Percentiles rank a stretch among this genome's conserved stretches.
These are phyloP conservation scores for Chlorencoelia australis DNA, from an alignment of 2,329 filamentous ascomycete genomes.

Conservation along the genomic window DNA sequence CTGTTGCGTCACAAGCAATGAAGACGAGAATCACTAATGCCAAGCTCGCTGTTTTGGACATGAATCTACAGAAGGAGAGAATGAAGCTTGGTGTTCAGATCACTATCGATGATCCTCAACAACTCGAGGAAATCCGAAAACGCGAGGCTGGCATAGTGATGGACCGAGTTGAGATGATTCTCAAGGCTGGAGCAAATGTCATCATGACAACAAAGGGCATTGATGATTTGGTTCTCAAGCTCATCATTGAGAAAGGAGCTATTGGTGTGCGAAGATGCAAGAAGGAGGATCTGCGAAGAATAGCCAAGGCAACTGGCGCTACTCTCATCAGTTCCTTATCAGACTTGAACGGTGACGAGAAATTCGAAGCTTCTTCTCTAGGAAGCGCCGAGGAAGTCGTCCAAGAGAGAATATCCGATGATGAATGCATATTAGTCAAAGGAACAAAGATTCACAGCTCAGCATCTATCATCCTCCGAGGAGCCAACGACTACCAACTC, in stretches of 20 bases:
- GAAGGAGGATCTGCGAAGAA: constrained; percentile 93
- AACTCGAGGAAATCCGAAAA: constrained; percentile 93
- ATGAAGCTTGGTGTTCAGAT: constrained; percentile 99
- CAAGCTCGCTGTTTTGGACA: constrained; percentile 93
- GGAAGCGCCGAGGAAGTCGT: constrained; percentile 90
- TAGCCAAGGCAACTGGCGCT: constrained; percentile 91
- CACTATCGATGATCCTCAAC: constrained; percentile 92
- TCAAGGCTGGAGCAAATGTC: constrained; percentile 95
- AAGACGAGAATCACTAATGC: constrained; percentile 83
- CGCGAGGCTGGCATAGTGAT: constrained; percentile 88
- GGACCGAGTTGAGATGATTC: constrained; percentile 91
- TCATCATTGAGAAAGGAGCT: constrained; percentile 86
- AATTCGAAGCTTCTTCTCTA: constrained; percentile 82
- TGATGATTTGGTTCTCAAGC: constrained; percentile 88
- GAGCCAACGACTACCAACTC: constrained; percentile 89
- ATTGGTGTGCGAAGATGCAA: constrained; percentile 96
- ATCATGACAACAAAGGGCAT: constrained; percentile 97
- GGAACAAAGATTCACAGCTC: constrained; percentile 91
- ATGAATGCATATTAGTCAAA: constrained; percentile 95
- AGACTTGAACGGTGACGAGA: constrained; percentile 94
- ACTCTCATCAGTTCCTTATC: constrained; percentile 89
- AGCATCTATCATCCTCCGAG: constrained; percentile 90
- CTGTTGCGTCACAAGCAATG: constrained; percentile 97
- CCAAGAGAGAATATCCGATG: constrained; percentile 98
- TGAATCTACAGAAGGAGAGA: constrained; percentile 97